Conservation (phyloP, 345 rosid species). For the Cardamine chenopodiifolia region DNA sequence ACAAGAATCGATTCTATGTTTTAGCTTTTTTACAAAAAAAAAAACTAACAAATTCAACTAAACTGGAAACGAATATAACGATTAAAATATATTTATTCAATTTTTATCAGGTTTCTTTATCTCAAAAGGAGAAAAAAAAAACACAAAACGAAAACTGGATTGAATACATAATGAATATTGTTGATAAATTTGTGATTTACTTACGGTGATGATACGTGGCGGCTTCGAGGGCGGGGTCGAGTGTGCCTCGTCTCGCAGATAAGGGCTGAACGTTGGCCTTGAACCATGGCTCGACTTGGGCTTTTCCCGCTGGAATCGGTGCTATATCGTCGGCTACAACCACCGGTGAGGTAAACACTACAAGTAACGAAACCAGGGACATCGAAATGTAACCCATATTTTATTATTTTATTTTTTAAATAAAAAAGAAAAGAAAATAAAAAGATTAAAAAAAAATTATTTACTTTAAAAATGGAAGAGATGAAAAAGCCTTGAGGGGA, state of each 20-base stretch:
- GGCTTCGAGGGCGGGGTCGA: constrained; percentile 51
- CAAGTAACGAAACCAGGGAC: constrained; percentile 15
- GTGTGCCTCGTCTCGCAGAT: constrained; percentile 34
- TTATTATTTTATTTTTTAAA: not conserved
- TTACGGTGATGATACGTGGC: constrained; percentile 50
- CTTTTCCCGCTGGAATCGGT: constrained; percentile 48
- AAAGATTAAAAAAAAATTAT: not conserved
- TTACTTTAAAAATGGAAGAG: not conserved
- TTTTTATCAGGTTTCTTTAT: not conserved
- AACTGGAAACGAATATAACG: not conserved
- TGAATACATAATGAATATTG: not conserved
- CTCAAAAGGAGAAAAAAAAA: too few species aligned
- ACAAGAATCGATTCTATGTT: not conserved
- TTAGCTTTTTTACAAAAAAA: too few species aligned
- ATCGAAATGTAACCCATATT: constrained; percentile 21
- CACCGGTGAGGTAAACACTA: constrained; percentile 21
- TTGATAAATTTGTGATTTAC: constrained; percentile 18
- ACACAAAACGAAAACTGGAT: too few species aligned
- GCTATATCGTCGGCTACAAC: constrained; percentile 30
- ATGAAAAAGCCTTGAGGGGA: not conserved
- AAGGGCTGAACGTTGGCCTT: constrained; percentile 32
- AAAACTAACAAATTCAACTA: not conserved
- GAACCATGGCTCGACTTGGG: constrained; percentile 52
- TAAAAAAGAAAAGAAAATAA: not conserved
- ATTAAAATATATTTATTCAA: not conserved